These are phyloP conservation scores for Linum usitatissimum DNA, from an alignment of 345 rosid species.

Conservation along the genomic window DNA sequence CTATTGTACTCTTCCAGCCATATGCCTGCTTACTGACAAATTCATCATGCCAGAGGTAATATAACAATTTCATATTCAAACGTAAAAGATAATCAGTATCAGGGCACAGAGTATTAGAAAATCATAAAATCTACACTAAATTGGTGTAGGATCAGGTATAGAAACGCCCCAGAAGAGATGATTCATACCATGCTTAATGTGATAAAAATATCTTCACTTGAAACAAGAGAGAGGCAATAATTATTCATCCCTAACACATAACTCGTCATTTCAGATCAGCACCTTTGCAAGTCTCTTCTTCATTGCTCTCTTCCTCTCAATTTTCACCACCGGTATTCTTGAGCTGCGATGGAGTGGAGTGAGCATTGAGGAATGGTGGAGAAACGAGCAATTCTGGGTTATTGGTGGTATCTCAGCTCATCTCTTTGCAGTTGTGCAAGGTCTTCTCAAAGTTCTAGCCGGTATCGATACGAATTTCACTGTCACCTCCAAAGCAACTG, in stretches of 20 bases:
- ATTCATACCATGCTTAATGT: not conserved
- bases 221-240: not conserved
- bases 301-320: slow-evolving; percentile 69
- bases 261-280: slow-evolving; percentile 47
- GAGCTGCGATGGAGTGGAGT: slow-evolving; percentile 97
- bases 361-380: slow-evolving; percentile 98
- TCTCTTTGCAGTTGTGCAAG: slow-evolving; percentile 84
- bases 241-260: not conserved
- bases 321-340: slow-evolving; percentile 75
- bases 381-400: slow-evolving; percentile 97
- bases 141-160: too few relatives aligned
- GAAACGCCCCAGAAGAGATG: too few relatives aligned
- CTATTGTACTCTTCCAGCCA: slow-evolving; percentile 80
- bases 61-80: not conserved
- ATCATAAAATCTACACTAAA: too few relatives aligned
- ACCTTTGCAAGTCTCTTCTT: slow-evolving; percentile 90
- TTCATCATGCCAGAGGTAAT: slow-evolving; percentile 96
- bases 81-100: too few relatives aligned
- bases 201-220: not conserved
- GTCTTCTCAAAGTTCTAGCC: slow-evolving; percentile 73
- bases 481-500: slow-evolving; percentile 78
- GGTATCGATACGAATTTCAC: slow-evolving; percentile 94
- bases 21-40: slow-evolving; percentile 89
- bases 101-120: too few relatives aligned
- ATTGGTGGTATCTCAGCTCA: slow-evolving; percentile 95